Base-by-base conservation (phyloP, 768 basidiomycete genomes). In the Lactarius sanguifluus region DNA sequence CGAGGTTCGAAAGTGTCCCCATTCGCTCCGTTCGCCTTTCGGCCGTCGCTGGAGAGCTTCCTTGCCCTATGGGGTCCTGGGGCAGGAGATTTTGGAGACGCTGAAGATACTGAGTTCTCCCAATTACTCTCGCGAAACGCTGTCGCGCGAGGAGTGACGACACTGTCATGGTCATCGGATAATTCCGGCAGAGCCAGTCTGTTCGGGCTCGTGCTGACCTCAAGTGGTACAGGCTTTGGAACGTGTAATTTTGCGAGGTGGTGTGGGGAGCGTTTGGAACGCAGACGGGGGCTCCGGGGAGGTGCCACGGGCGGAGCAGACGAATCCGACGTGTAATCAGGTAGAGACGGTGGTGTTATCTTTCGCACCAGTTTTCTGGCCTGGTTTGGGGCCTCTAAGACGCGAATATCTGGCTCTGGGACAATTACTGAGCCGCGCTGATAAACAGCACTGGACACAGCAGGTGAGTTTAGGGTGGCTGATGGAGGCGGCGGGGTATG, bases 81-180 rank as follows among this genome's bases (percentile, higher is more conserved):
- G 20, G 20, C 30, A 6, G 72, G 75, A 6, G 74, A 72, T 13
- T 74, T 69, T 7, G 79, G 73, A 16, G 76, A 73, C 13, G 75
- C 64, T 20, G 77, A 72, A 12, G 74, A 72, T 15, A 64, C 57
- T 23, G 57, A 64, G 65, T 57, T 72, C 76, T 74, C 70, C 28
- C 81, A 80, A n/a, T 16, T 36, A 13, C n/a, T 2, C 25, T 45
- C 30, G 13, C 57, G 16, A 71, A 90, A 88, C 16, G 72, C 79
- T 25, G 78, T 72, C 23, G 83, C 83, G 63, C 78, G 85, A 3
- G 90, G 91, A 5, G 90, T 92, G 54, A 77, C 77, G 23, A 79
- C 77, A 38, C 71, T 71, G 28, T 88, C 86, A 23, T 79, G 79
- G 18, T 86, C 85, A 40, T 76, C 78, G 5, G 81, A 80, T 80